Percentiles rank a stretch among this genome's conserved stretches.
phyloP scores from a whole-genome alignment of 1,139 yeast genomes.

The Blastobotrys raffinosifermentans region DNA sequence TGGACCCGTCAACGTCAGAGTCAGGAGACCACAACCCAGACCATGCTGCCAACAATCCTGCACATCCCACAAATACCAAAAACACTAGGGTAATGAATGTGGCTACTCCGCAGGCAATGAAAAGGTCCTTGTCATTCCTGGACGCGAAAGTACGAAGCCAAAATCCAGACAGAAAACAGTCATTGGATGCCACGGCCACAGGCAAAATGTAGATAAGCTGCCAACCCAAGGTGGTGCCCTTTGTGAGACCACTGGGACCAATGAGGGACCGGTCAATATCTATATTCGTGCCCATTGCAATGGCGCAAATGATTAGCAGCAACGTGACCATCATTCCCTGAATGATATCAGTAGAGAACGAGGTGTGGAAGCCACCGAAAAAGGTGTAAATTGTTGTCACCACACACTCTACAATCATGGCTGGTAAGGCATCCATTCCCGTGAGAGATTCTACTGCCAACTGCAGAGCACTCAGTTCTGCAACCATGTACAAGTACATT shows the following conservation, averaged over 20 bases:
- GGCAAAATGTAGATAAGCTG: conserved; percentile 77
- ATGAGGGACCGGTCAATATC: conserved; percentile 59
- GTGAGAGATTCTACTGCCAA: conserved; percentile 73
- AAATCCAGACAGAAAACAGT: conserved; percentile 83
- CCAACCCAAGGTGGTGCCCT: conserved; percentile 75
- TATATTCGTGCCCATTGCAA: conserved; percentile 76
- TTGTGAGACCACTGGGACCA: conserved; percentile 59
- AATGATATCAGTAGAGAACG: conserved; percentile 81
- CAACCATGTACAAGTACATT: conserved; percentile 80
- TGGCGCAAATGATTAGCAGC: conserved; percentile 61
- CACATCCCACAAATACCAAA: conserved; percentile 66
- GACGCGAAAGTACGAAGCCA: conserved; percentile 96
- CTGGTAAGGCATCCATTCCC: conserved; percentile 72
- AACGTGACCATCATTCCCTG: conserved; percentile 74
- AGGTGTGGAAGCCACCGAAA: conserved; percentile 84
- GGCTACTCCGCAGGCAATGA: conserved; percentile 71
- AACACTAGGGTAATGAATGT: conserved; percentile 58
- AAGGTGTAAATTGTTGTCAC: conserved; percentile 85
- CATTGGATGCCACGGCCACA: conserved; percentile 85
- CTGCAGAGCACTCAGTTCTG: conserved; percentile 77
- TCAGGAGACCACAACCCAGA: conserved; percentile 50
- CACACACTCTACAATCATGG: conserved; percentile 77
- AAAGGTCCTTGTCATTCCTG: conserved; percentile 64
- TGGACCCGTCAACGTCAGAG: conserved; percentile 55
- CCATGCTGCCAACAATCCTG: conserved; percentile 92